Evolutionary conservation across 2,329 filamentous ascomycete species (phyloP).

Genomic region (Aspergillus hiratsukae): DNA sequence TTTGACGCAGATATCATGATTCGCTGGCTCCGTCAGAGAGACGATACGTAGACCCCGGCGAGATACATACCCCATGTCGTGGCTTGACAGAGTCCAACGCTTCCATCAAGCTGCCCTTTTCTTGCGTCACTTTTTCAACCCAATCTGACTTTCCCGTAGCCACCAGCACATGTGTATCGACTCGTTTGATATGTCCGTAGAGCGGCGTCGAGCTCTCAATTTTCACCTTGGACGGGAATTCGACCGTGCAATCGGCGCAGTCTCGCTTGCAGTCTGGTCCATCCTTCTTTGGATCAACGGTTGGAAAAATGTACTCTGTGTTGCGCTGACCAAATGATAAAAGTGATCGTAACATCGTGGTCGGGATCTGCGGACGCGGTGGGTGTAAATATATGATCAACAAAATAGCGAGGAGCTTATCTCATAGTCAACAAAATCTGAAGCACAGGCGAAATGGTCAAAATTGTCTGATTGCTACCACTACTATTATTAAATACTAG

Average conservation of each 20-base stretch:
- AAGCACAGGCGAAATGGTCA: not conserved
- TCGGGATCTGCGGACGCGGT: not conserved
- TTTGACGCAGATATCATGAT: slow-evolving; percentile 37
- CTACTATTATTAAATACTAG: not conserved
- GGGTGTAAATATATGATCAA: not conserved
- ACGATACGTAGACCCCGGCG: not conserved
- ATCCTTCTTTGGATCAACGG: slow-evolving; percentile 29
- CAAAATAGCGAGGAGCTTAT: not conserved
- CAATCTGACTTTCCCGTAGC: slow-evolving; percentile 38
- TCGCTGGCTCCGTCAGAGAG: slow-evolving; percentile 17
- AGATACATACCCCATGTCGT: slow-evolving; percentile 58
- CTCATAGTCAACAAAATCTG: not conserved
- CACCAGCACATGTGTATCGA: slow-evolving; percentile 33
- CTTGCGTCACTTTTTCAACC: slow-evolving; percentile 31
- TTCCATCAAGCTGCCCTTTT: slow-evolving; percentile 50
- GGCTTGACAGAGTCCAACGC: slow-evolving; percentile 50
- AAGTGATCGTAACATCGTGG: slow-evolving; percentile 28
- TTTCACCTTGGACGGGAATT: slow-evolving; percentile 33
- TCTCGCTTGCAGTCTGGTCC: slow-evolving; percentile 33
- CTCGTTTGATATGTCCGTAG: slow-evolving; percentile 35
- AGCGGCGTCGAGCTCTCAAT: slow-evolving; percentile 27
- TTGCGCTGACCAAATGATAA: slow-evolving; percentile 22
- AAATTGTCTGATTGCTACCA: not conserved
- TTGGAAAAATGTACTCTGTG: slow-evolving; percentile 32
- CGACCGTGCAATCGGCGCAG: slow-evolving; percentile 34